A percentile compares a stretch with the other conserved stretches of the same genome.
Evolutionary conservation across 495 filamentous ascomycete species (phyloP).

Genomic region (Hypoxylon crocopeplum): DNA sequence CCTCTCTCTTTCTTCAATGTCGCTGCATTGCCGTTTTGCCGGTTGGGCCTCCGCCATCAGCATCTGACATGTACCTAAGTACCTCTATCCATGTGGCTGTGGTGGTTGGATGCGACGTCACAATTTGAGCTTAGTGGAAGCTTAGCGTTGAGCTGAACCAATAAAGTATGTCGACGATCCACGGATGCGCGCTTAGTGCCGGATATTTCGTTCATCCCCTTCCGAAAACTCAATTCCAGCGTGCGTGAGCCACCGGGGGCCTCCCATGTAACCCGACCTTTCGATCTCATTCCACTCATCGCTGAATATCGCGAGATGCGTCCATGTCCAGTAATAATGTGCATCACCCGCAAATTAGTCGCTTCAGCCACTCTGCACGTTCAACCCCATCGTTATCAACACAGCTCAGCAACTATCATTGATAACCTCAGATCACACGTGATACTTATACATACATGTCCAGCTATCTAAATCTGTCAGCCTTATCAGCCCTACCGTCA

Average conservation of each 20-base stretch:
- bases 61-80: background rate
- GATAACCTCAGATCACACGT: too few relatives aligned
- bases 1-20: background rate
- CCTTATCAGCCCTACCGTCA: background rate
- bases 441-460: too few relatives aligned
- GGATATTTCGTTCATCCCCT: slow-evolving; percentile 9
- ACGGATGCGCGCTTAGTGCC: background rate
- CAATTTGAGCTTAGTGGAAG: slow-evolving; percentile 17
- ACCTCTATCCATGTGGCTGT: slow-evolving; percentile 18
- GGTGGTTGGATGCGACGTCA: slow-evolving; percentile 18
- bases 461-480: background rate
- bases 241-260: too few relatives aligned
- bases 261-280: background rate
- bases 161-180: background rate
- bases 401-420: too few relatives aligned
- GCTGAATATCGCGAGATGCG: too few relatives aligned
- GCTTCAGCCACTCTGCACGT: too few relatives aligned
- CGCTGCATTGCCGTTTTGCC: slow-evolving; percentile 26
- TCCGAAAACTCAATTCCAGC: slow-evolving; percentile 7
- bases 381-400: too few relatives aligned
- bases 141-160: slow-evolving; percentile 3
- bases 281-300: too few relatives aligned
- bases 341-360: too few relatives aligned
- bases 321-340: too few relatives aligned
- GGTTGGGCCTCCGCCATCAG: too few relatives aligned